A percentile compares a stretch with the other conserved stretches of the same genome.
Conservation (phyloP, 148 eudicot species). For the Rhododendron henanense region DNA sequence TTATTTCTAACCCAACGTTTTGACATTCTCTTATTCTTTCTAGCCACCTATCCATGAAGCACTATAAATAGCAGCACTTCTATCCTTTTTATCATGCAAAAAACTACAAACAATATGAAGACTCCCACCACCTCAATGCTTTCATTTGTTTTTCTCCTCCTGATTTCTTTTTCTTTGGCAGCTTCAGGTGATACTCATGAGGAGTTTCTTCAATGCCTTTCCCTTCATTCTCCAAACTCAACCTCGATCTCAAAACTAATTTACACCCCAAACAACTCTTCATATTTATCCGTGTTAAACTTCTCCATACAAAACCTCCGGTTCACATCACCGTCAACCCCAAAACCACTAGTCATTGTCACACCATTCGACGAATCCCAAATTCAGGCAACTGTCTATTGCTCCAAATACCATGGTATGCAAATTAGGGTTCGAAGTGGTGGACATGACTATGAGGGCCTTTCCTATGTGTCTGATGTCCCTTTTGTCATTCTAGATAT, state of each 20-base stretch:
- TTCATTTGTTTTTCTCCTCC: not conserved
- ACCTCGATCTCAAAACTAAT: conserved; percentile 6
- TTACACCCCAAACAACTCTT: no score
- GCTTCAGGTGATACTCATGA: not conserved
- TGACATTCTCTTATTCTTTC: not conserved
- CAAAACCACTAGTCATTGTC: no score
- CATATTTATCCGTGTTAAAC: no score
- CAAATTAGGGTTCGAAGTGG: no score
- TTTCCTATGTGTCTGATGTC: no score
- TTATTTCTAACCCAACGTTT: not conserved
- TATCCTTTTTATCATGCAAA: not conserved
- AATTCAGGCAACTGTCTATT: no score
- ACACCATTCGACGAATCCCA: no score
- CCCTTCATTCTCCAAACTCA: not conserved
- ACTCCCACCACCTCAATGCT: not conserved
- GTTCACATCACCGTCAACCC: no score
- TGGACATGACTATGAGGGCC: no score
- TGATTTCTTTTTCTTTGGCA: not conserved
- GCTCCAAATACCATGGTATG: no score
- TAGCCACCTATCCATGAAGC: not conserved
- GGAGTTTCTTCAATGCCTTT: not conserved
- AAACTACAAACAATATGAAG: not conserved
- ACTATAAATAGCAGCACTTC: not conserved
- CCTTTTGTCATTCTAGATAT: no score
- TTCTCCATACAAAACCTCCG: no score